phyloP scores from a whole-genome alignment of 2,329 filamentous ascomycete species.

The Cladobotryum protrusum region DNA sequence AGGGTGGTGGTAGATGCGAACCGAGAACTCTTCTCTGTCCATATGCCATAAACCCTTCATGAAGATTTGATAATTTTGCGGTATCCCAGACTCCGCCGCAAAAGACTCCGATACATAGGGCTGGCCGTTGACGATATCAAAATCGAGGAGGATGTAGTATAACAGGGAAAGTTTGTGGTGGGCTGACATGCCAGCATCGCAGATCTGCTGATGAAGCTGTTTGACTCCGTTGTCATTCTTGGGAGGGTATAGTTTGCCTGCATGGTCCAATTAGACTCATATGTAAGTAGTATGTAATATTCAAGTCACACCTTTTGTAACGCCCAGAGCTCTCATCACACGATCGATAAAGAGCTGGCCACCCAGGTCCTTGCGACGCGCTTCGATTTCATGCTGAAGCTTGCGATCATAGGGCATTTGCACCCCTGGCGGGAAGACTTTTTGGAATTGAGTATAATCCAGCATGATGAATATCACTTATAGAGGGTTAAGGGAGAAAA shows the following conservation, averaged over 20 bases:
- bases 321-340: slow-evolving; percentile 60
- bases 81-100: slow-evolving; percentile 57
- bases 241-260: slow-evolving; percentile 66
- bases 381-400: slow-evolving; percentile 56
- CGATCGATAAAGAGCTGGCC: slow-evolving; percentile 75
- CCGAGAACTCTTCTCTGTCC: slow-evolving; percentile 64
- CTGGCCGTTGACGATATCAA: slow-evolving; percentile 49
- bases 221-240: slow-evolving; percentile 61
- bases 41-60: slow-evolving; percentile 79
- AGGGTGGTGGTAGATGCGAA: slow-evolving; percentile 23
- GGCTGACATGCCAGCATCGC: slow-evolving; percentile 55
- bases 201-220: slow-evolving; percentile 64
- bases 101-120: slow-evolving; percentile 51
- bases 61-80: slow-evolving; percentile 70
- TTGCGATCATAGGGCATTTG: slow-evolving; percentile 58
- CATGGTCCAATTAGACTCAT: background rate
- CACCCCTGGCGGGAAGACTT: slow-evolving; percentile 57
- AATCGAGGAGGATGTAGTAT: slow-evolving; percentile 78
- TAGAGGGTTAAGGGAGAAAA: background rate
- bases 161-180: slow-evolving; percentile 78
- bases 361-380: slow-evolving; percentile 60
- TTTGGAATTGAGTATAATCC: slow-evolving; percentile 60
- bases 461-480: slow-evolving; percentile 39
- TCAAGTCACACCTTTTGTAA: slow-evolving; percentile 54
- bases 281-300: background rate